Base-by-base conservation (phyloP, 257 asterid species). In the Lithospermum erythrorhizon region DNA sequence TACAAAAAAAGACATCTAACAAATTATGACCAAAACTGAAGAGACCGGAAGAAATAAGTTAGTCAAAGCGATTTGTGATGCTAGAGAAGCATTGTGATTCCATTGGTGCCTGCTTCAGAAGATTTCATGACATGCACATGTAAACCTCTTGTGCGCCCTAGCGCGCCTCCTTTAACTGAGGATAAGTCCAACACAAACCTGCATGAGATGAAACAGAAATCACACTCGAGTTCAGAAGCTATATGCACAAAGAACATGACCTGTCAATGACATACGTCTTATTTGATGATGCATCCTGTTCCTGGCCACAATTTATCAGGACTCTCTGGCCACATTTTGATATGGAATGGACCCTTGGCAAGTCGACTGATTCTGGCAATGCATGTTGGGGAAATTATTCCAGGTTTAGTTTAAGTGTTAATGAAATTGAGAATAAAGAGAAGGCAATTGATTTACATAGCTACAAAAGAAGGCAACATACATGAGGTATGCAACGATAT, bases 111-210 rank as follows among this genome's bases (percentile, higher is more conserved):
- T 20, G 74, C 74, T 53, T 23, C 45, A 55, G 68, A 70, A 20
- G 77, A 69, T 35, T 72, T 62, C n/a, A 53, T 37, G 9, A 73
- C 62, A 37, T 52, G 49, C 37, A 90, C 19, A 6, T 59, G 63
- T 29, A 90, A 80, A 18, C 95, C 94, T 77, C 97, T 80, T 14
- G 97, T 90, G 62, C 96, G 80, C 55, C 87, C 94, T 1, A 95
- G 97, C 2, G 94, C 90, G 68, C 96, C 96, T 35, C 95, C 96
- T 67, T 78, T 79, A 29, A 82, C 71, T 20, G 87, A 70, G 60
- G 88, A 73, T 14, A 87, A 64, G 63, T 90, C 89, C 57, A 89
- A 75, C 73, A 73, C 70, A 72, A 76, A 62, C 83, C 97, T 89
- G 75, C 72, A 78, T 5, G 53, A 62, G 62, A 52, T 22, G 15